Conservation (phyloP, 2,329 filamentous ascomycete species). For the Cladosporium sp. region DNA sequence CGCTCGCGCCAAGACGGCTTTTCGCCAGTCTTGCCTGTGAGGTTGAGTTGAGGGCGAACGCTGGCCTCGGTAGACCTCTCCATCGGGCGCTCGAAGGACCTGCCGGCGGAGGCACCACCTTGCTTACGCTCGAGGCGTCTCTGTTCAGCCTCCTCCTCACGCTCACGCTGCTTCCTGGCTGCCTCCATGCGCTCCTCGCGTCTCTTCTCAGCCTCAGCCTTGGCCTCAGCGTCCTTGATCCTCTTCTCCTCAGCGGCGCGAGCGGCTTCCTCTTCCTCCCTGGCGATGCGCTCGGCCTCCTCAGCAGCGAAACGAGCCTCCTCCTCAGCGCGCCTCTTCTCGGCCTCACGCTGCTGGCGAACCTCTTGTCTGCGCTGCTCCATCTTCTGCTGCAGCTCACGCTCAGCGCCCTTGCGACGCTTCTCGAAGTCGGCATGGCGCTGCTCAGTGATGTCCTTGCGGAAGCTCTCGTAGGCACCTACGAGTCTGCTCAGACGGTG, state of each 20-base stretch:
- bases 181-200: conserved; percentile 53
- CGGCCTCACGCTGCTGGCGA: conserved; percentile 76
- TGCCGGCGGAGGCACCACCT: conserved; percentile 39
- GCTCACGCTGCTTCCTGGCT: conserved; percentile 43
- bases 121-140: conserved; percentile 63
- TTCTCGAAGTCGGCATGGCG: conserved; percentile 95
- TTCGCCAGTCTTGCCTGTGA: conserved; percentile 49
- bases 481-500: conserved; percentile 85
- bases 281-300: conserved; percentile 77
- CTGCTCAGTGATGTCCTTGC: conserved; percentile 76
- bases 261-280: conserved; percentile 83
- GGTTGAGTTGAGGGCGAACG: conserved; percentile 61
- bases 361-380: conserved; percentile 82
- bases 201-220: conserved; percentile 65
- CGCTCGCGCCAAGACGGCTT: conserved; percentile 74
- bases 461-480: conserved; percentile 80
- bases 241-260: conserved; percentile 77
- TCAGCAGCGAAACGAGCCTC: conserved; percentile 75
- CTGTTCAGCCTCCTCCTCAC: conserved; percentile 86
- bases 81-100: conserved; percentile 46
- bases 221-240: conserved; percentile 54
- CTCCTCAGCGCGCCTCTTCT: conserved; percentile 83
- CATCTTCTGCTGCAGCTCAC: conserved; percentile 91
- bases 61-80: conserved; percentile 31
- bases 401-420: conserved; percentile 85